Conservation (phyloP, 2,329 filamentous ascomycete genomes). For the Clathrospora elynae region DNA sequence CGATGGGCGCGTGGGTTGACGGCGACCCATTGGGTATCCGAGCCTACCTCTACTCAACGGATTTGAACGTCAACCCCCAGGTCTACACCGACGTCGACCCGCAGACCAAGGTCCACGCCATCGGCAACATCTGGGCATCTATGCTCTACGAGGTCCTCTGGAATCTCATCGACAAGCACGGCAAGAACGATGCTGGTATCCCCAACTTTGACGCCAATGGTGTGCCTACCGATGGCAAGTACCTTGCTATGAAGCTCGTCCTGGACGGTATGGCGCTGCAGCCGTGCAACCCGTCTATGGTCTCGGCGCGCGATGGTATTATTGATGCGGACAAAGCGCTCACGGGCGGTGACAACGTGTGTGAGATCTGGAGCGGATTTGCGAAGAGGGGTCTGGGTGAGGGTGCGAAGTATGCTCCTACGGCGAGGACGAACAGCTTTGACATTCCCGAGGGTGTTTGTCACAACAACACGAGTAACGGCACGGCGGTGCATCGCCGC, state of each 20-base stretch:
- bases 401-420: slow-evolving; percentile 30
- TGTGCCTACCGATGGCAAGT: slow-evolving; percentile 60
- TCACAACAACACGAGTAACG: too few relatives aligned
- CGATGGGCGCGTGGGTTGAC: slow-evolving; percentile 58
- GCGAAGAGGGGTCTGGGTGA: slow-evolving; percentile 62
- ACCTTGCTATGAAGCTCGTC: slow-evolving; percentile 59
- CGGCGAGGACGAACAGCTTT: slow-evolving; percentile 28
- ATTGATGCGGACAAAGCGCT: slow-evolving; percentile 60
- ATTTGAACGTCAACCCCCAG: slow-evolving; percentile 56
- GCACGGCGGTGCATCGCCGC: too few relatives aligned
- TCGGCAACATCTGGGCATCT: slow-evolving; percentile 60
- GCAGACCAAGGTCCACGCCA: slow-evolving; percentile 51
- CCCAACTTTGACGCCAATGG: slow-evolving; percentile 53
- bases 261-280: slow-evolving; percentile 60
- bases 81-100: slow-evolving; percentile 55
- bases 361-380: slow-evolving; percentile 61
- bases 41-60: slow-evolving; percentile 59
- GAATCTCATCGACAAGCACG: slow-evolving; percentile 63
- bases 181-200: slow-evolving; percentile 53
- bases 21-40: slow-evolving; percentile 56
- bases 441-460: slow-evolving; percentile 30
- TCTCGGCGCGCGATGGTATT: slow-evolving; percentile 61
- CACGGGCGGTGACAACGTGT: slow-evolving; percentile 58
- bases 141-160: slow-evolving; percentile 63
- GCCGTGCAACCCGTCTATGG: slow-evolving; percentile 62